Evolutionary conservation across 495 filamentous ascomycete species (phyloP), one percentile per base, ranked within the genome.

Genomic region (Patellaria atrata): DNA sequence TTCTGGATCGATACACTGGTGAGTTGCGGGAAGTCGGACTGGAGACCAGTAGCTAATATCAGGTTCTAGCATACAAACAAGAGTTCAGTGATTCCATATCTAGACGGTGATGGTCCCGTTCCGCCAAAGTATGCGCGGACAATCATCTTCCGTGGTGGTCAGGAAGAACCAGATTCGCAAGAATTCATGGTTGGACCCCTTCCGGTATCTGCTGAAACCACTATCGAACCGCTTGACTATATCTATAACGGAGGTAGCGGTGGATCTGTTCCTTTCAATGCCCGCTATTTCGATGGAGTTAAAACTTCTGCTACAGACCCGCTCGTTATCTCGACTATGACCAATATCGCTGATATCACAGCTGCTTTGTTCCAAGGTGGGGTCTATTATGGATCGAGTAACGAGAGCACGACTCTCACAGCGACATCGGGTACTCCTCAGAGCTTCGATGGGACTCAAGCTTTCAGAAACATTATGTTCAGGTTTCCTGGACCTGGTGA

Each of bases 271-370:
- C 59, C 55, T 12, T 60, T 47, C 35, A 54, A 60, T 23, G 56
- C 40, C 6, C 45, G 59, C 9, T 51, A 44, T 33, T 53, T 55
- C 16, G 58, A 62, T 30, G 33, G 35, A n/a, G 46, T 47, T 30
- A 48, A 55, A 7, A 17, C 25, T 7, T 26, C 34, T 1, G 54
- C 52, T 8, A 41, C 48, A 8, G 45, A 53, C 6, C 44, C 51
- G 5, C 38, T 61, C n/a, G 35, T 60, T 8, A 40, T 40, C 9
- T 38, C 44, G 6, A 28, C 45, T 24, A 59, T 60, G 58, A 34
- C 44, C 1, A 52, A 51, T 16, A 43, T 60, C 21, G 45, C 46
- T 22, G 55, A 61, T 32, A 58, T 61, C 31, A 60, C 53, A 14
- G 37, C 44, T 0, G 50, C 48, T 3, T 41, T 60, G 1, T 41